Percentiles rank a stretch among this genome's conserved stretches.
These are phyloP conservation scores for Pleurotus pulmonarius DNA, from an alignment of 768 basidiomycete genomes.

Conservation along the genomic window DNA sequence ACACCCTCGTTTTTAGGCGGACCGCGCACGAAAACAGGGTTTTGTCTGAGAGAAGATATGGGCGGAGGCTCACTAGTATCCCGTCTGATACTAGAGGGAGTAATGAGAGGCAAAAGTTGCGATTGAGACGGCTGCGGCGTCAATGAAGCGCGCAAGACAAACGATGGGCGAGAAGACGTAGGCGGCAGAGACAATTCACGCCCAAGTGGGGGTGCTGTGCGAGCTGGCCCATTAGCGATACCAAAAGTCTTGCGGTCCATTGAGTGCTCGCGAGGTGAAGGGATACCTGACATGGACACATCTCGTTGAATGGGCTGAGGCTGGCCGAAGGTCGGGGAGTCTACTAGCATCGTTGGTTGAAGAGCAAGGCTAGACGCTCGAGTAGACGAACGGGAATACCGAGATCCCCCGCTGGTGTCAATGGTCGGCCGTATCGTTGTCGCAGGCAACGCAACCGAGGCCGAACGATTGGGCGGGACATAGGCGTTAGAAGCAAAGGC, in stretches of 20 bases:
- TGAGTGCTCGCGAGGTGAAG: slow-evolving; percentile 37
- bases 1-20: slow-evolving; percentile 34
- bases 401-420: slow-evolving; percentile 23
- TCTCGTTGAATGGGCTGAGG: slow-evolving; percentile 33
- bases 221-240: neutral
- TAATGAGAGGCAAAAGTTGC: neutral
- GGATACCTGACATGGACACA: slow-evolving; percentile 37
- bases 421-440: slow-evolving; percentile 24
- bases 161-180: slow-evolving; percentile 39
- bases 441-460: slow-evolving; percentile 19
- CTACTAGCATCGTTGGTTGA: slow-evolving; percentile 70
- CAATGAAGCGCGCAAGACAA: slow-evolving; percentile 64
- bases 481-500: slow-evolving; percentile 31
- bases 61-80: slow-evolving; percentile 71
- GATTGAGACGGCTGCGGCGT: slow-evolving; percentile 56
- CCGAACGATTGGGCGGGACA: slow-evolving; percentile 20
- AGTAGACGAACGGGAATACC: slow-evolving; percentile 42
- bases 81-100: slow-evolving; percentile 22
- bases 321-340: slow-evolving; percentile 45
- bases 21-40: slow-evolving; percentile 68
- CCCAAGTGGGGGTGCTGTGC: slow-evolving; percentile 19
- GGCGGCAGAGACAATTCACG: slow-evolving; percentile 48
- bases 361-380: slow-evolving; percentile 26
- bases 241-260: slow-evolving; percentile 24
- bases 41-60: slow-evolving; percentile 53